Percentiles rank a stretch among this genome's conserved stretches.
Evolutionary conservation across 208 protist species (phyloP).

Genomic region (Vickermania spadyakhi): DNA sequence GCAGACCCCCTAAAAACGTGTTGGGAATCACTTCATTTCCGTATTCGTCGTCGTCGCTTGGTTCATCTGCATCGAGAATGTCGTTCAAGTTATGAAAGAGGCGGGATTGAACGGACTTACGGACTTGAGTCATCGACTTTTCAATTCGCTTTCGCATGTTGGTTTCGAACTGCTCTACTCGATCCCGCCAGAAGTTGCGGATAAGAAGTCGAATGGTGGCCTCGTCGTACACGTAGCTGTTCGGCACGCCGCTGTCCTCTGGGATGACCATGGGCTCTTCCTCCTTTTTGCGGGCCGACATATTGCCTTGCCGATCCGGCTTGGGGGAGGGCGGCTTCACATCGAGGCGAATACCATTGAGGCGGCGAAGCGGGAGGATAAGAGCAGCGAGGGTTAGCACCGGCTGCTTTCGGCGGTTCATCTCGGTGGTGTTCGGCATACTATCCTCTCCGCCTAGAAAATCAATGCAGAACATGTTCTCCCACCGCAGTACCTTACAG

Average conservation of each 20-base stretch:
- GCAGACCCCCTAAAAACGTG: conserved; percentile 39
- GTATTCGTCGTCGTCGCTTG: conserved; percentile 12
- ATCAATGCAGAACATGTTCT: conserved; percentile 38
- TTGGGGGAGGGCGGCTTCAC: neutral
- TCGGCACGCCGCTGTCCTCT: conserved; percentile 13
- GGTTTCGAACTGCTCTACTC: conserved; percentile 35
- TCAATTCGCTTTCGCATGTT: conserved; percentile 19
- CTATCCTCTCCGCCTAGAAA: conserved; percentile 43
- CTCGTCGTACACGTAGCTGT: conserved; percentile 43
- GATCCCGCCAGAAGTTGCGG: conserved; percentile 64
- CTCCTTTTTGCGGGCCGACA: neutral
- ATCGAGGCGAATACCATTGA: conserved; percentile 3
- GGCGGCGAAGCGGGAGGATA: conserved; percentile 37
- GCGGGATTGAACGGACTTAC: neutral
- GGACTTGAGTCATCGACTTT: neutral
- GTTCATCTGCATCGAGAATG: conserved; percentile 2
- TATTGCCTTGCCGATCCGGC: neutral
- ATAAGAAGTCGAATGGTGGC: conserved; percentile 58
- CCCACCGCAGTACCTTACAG: conserved; percentile 45
- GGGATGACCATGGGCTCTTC: neutral
- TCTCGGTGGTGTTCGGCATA: conserved; percentile 18
- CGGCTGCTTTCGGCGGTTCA: conserved; percentile 35
- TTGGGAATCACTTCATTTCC: conserved; percentile 1
- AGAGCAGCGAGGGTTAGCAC: conserved; percentile 68
- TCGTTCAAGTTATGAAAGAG: neutral